phyloP scores from a whole-genome alignment of 306 rosid species.

The Prunus kanzakura region DNA sequence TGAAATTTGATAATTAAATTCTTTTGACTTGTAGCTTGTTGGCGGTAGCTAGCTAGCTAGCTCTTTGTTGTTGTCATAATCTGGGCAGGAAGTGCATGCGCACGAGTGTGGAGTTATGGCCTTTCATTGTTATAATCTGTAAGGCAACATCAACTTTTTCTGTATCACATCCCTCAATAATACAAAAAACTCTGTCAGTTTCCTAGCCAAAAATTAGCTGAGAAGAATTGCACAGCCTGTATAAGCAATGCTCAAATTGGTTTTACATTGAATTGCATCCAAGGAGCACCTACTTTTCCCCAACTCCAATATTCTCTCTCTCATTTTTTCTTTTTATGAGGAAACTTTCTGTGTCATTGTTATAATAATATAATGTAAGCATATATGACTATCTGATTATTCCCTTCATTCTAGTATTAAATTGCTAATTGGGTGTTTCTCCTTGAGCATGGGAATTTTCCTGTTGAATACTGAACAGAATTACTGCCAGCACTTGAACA shows the following conservation, averaged over 20 bases:
- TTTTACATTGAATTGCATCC: conserved; percentile 15
- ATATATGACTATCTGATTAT: no score
- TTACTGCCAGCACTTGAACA: no score
- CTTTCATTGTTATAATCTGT: background rate
- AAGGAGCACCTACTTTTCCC: no score
- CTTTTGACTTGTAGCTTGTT: background rate
- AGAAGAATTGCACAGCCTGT: conserved; percentile 6
- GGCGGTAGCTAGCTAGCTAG: background rate
- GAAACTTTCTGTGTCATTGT: no score
- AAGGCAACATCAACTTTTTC: conserved; percentile 2
- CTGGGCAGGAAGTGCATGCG: conserved; percentile 8
- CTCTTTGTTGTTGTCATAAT: background rate
- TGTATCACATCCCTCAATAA: background rate
- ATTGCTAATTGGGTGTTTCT: no score
- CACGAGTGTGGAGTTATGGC: conserved; percentile 7
- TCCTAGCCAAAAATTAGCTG: conserved; percentile 18
- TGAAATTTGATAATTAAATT: background rate
- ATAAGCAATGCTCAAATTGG: conserved; percentile 25
- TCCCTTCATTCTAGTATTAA: no score
- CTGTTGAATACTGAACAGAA: no score
- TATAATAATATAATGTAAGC: no score
- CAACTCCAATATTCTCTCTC: background rate
- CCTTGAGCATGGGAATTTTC: no score
- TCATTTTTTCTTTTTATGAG: background rate
- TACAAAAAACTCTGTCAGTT: background rate